phyloP scores from a whole-genome alignment of 176 grass and related monocot genomes.

The Neostapfia colusana region DNA sequence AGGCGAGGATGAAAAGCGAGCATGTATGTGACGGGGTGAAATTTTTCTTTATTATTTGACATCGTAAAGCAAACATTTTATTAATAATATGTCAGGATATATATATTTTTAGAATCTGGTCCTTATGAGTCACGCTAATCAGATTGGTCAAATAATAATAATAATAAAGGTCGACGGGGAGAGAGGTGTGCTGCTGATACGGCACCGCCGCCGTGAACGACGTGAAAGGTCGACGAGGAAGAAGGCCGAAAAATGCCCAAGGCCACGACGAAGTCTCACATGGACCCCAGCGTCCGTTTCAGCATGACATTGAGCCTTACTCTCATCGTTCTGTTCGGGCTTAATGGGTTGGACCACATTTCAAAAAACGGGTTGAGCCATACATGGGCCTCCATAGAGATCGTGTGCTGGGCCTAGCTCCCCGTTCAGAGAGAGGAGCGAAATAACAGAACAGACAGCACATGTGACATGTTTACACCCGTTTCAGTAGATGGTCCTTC shows the following conservation, averaged over 20 bases:
- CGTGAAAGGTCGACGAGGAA: no score
- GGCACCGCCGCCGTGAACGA: background rate
- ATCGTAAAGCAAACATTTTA: no score
- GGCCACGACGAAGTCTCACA: background rate
- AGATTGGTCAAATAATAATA: no score
- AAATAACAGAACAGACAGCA: background rate
- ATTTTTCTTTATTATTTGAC: no score
- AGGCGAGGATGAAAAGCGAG: conserved; percentile 23
- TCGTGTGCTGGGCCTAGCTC: no score
- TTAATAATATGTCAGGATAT: no score
- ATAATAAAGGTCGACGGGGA: no score
- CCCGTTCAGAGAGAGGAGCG: background rate
- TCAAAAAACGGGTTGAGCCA: background rate
- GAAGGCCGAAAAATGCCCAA: background rate
- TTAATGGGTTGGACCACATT: background rate
- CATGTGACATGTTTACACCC: background rate
- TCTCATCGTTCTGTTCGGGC: background rate
- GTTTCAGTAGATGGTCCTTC: no score
- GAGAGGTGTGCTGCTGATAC: background rate
- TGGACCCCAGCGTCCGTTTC: background rate
- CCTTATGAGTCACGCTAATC: no score
- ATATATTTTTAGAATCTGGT: no score
- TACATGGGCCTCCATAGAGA: background rate
- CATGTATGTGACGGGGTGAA: conserved; percentile 3
- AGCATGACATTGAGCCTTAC: conserved; percentile 15